Evolutionary conservation across 371 early-diverging fungal species (phyloP).

Genomic region (Apophysomyces trapeziformis): DNA sequence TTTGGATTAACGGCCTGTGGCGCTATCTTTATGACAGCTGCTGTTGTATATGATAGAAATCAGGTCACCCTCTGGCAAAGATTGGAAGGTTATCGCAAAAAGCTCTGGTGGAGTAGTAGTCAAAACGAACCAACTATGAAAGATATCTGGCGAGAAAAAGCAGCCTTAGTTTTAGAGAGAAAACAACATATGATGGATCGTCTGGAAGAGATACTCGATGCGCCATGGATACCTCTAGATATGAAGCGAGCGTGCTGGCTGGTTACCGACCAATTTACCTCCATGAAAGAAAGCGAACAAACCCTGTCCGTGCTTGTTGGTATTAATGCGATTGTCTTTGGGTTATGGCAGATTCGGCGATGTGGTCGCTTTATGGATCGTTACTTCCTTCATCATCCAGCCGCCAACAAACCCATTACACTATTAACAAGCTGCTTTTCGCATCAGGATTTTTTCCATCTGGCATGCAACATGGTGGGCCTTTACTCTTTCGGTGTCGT

Average conservation of each 20-base stretch:
- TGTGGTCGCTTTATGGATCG: constrained; percentile 57
- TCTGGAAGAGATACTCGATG: background rate
- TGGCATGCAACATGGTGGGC: constrained; percentile 68
- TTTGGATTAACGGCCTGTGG: constrained; percentile 8
- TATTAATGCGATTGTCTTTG: constrained; percentile 62
- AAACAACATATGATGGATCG: constrained; percentile 3
- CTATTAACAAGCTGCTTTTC: constrained; percentile 65
- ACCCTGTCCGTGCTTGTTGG: constrained; percentile 56
- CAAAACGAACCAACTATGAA: background rate
- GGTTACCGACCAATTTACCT: background rate
- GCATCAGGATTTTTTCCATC: constrained; percentile 63
- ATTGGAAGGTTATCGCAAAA: constrained; percentile 1
- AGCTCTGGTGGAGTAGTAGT: background rate
- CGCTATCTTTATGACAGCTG: constrained; percentile 6
- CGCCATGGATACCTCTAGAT: background rate
- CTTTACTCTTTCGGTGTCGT: constrained; percentile 59
- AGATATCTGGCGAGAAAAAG: constrained; percentile 3
- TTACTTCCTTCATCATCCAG: constrained; percentile 64
- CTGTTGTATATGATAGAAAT: constrained; percentile 5
- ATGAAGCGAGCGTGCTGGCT: constrained; percentile 1
- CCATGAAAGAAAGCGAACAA: constrained; percentile 29
- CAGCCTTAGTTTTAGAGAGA: background rate
- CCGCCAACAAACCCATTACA: constrained; percentile 54
- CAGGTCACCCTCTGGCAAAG: constrained; percentile 8
- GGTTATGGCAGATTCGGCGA: constrained; percentile 62